Percentiles rank a stretch among this genome's conserved stretches.
Conservation (phyloP, 495 filamentous ascomycete species). For the Cairneyella variabilis region DNA sequence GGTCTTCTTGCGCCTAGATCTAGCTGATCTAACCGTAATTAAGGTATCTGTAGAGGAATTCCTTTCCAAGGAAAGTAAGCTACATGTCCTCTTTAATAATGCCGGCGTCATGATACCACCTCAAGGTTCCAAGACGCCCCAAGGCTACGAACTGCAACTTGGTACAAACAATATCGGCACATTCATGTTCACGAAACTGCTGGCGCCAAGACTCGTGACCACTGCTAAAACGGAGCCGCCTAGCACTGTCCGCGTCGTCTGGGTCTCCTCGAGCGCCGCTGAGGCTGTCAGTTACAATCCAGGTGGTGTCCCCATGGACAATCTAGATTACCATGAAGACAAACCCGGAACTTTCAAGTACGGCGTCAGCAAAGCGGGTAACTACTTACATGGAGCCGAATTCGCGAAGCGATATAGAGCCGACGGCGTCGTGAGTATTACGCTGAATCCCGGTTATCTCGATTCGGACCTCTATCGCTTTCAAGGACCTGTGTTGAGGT, state of each 20-base stretch:
- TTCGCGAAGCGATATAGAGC: slow-evolving; percentile 15
- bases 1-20: slow-evolving; percentile 41
- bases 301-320: neutral
- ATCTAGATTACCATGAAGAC: neutral
- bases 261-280: slow-evolving; percentile 28
- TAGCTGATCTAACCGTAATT: slow-evolving; percentile 49
- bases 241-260: slow-evolving; percentile 37
- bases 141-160: slow-evolving; percentile 27
- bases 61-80: slow-evolving; percentile 31
- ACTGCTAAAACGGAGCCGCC: slow-evolving; percentile 16
- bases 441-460: slow-evolving; percentile 38
- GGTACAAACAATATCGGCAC: slow-evolving; percentile 36
- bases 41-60: slow-evolving; percentile 43
- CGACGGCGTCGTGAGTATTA: slow-evolving; percentile 23
- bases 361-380: slow-evolving; percentile 29
- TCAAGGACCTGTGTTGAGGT: slow-evolving; percentile 17
- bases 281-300: slow-evolving; percentile 24
- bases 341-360: slow-evolving; percentile 15
- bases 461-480: slow-evolving; percentile 38
- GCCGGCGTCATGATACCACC: slow-evolving; percentile 41
- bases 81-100: slow-evolving; percentile 55
- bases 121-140: slow-evolving; percentile 26
- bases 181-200: slow-evolving; percentile 40
- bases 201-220: slow-evolving; percentile 40
- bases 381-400: slow-evolving; percentile 30